Percentiles rank a stretch among this genome's conserved stretches.
Conservation (phyloP, 257 asterid species). For the Solanum peruvianum region DNA sequence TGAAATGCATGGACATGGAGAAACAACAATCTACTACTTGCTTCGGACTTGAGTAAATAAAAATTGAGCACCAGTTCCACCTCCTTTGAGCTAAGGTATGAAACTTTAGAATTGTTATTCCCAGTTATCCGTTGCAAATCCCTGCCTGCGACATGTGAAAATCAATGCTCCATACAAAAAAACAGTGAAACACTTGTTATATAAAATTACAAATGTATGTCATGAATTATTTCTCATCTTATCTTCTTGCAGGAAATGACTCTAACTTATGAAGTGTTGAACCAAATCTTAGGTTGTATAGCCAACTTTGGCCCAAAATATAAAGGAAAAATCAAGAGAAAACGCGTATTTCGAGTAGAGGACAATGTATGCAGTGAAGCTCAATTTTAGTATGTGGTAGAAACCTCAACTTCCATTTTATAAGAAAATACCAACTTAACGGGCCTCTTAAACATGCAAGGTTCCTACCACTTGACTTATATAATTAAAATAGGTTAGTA, state of each 20-base stretch:
- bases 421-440: background rate
- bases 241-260: background rate
- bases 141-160: conserved; percentile 88
- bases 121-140: conserved; percentile 88
- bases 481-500: too few relatives aligned
- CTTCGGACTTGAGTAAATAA: background rate
- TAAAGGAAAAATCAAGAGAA: background rate
- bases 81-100: conserved; percentile 68
- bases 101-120: conserved; percentile 61
- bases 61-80: conserved; percentile 20
- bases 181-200: conserved; percentile 8
- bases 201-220: background rate
- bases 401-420: background rate
- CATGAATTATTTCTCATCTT: background rate
- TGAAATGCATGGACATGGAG: background rate
- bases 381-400: background rate
- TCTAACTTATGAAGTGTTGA: background rate
- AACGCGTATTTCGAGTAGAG: background rate
- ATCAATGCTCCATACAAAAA: conserved; percentile 45
- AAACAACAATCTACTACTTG: background rate
- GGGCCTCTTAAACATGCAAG: background rate
- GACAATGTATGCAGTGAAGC: background rate
- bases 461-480: background rate
- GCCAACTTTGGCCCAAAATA: background rate
- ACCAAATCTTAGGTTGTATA: background rate